A percentile compares a stretch with the other conserved stretches of the same genome.
Conservation (phyloP, 1,284 basidiomycete genomes). For the Trichosporon inkin region DNA sequence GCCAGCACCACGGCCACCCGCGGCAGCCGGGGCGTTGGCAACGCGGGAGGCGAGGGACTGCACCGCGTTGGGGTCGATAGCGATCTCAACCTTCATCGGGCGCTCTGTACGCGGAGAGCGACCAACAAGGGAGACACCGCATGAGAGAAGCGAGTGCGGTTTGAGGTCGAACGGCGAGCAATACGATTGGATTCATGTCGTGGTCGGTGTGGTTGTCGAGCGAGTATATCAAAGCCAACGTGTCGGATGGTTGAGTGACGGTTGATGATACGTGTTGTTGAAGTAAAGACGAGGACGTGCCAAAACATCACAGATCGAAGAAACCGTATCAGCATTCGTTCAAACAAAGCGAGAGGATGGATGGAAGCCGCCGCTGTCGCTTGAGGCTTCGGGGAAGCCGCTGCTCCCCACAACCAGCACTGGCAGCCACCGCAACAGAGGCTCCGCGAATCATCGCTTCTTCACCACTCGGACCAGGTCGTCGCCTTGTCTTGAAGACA, state of each 20-base stretch:
- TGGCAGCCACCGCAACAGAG: not conserved
- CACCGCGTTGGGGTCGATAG: constrained; percentile 79
- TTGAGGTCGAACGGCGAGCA: constrained; percentile 1
- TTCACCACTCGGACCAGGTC: constrained; percentile 3
- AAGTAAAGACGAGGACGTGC: not conserved
- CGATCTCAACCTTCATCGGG: constrained; percentile 97
- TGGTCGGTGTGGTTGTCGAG: not conserved
- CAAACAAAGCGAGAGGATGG: constrained; percentile 6
- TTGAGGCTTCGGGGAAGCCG: not conserved
- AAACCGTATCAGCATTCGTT: constrained; percentile 9
- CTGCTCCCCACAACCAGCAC: not conserved
- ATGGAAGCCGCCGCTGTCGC: constrained; percentile 1
- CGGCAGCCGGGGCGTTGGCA: constrained; percentile 53
- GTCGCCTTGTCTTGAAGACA: constrained; percentile 1
- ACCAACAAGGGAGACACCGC: constrained; percentile 22
- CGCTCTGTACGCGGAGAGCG: constrained; percentile 62
- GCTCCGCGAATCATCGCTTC: constrained; percentile 7
- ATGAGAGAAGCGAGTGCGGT: not conserved
- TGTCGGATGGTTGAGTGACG: constrained; percentile 1
- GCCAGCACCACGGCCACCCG: constrained; percentile 33
- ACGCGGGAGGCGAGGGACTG: constrained; percentile 60
- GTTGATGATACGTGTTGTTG: not conserved
- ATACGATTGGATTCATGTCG: not conserved
- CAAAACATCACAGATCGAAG: not conserved
- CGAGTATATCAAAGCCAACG: not conserved